Percentiles rank a stretch among this genome's conserved stretches.
phyloP scores from a whole-genome alignment of 441 rosid species.

The Geranium incanum region DNA sequence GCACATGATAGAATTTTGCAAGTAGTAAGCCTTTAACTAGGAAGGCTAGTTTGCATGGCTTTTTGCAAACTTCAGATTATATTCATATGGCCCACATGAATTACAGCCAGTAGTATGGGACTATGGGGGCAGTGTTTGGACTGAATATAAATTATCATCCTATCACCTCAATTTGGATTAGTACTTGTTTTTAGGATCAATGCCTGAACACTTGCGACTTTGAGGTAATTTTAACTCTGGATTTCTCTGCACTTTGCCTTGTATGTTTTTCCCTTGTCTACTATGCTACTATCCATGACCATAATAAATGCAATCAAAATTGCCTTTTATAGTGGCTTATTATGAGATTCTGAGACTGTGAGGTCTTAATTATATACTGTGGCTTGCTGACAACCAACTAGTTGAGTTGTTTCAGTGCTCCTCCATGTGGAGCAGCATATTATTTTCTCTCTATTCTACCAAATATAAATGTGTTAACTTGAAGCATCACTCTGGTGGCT shows the following conservation, averaged over 20 bases:
- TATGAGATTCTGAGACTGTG: too few species aligned
- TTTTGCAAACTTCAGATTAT: background rate
- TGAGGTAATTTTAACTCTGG: background rate
- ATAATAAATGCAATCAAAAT: background rate
- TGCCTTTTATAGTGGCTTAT: too few species aligned
- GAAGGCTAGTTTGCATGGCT: background rate
- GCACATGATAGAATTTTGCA: background rate
- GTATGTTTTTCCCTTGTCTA: background rate
- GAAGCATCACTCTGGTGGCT: background rate
- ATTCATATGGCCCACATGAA: background rate
- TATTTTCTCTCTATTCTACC: background rate
- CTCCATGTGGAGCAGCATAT: background rate
- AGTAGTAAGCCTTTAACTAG: background rate
- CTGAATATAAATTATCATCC: too few species aligned
- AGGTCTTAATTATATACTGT: too few species aligned
- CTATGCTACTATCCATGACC: background rate
- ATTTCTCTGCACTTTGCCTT: background rate
- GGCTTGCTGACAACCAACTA: background rate
- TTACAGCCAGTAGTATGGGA: too few species aligned
- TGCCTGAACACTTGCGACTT: too few species aligned
- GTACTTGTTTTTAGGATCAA: too few species aligned
- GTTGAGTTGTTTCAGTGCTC: background rate
- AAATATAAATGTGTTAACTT: constrained; percentile 3
- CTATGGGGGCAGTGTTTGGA: too few species aligned
- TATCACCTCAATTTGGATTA: too few species aligned